Conservation (phyloP, 768 basidiomycete genomes). For the Dioszegia aurantiaca region DNA sequence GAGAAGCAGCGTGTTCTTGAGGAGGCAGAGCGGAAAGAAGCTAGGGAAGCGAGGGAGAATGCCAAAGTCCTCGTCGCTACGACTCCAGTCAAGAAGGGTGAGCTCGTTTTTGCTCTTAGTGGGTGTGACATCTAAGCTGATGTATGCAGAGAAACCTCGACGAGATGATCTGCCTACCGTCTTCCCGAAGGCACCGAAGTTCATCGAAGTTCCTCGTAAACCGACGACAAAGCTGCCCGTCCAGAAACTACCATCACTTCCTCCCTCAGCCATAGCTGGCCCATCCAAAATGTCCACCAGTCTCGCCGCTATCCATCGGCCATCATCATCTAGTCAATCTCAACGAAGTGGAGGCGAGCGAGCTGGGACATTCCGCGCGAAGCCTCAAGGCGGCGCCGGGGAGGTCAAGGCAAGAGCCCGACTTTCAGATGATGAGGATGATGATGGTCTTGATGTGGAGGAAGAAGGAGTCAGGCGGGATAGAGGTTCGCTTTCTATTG, state of each 20-base stretch:
- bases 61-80: constrained; percentile 37
- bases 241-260: constrained; percentile 1
- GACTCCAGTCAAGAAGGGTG: constrained; percentile 43
- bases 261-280: constrained; percentile 1
- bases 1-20: constrained; percentile 17
- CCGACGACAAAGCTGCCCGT: not conserved
- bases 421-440: constrained; percentile 1
- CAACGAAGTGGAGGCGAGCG: not conserved
- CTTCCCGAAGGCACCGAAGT: not conserved
- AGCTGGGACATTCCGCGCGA: not conserved
- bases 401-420: not conserved
- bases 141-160: not conserved
- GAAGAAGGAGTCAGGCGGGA: constrained; percentile 28
- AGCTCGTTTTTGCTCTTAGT: not conserved
- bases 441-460: constrained; percentile 13
- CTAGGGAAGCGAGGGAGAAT: constrained; percentile 28
- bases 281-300: constrained; percentile 13
- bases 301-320: constrained; percentile 10
- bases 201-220: not conserved
- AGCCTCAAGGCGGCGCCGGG: not conserved
- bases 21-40: constrained; percentile 15
- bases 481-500: constrained; percentile 55
- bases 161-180: not conserved
- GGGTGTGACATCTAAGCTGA: not conserved
- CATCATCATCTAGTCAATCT: no score